Percentiles rank a stretch among this genome's conserved stretches.
Conservation (phyloP, 345 rosid species). For the Turritis glabra region DNA sequence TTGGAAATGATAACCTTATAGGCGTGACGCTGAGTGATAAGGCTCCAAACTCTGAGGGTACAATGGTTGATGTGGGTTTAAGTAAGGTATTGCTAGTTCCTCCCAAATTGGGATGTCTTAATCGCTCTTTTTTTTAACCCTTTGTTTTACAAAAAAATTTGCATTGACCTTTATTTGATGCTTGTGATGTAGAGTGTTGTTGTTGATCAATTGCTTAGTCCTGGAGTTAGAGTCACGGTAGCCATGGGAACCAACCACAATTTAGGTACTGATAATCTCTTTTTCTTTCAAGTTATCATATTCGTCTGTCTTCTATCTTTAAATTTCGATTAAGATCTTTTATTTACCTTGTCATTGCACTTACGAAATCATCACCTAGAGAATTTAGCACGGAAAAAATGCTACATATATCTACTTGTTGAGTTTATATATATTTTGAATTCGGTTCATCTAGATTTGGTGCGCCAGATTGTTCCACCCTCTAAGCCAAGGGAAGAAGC, state of each 20-base stretch:
- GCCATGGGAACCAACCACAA: constrained; percentile 76
- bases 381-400: background rate
- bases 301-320: background rate
- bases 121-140: background rate
- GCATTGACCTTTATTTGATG: constrained; percentile 22
- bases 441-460: constrained; percentile 57
- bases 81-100: constrained; percentile 55
- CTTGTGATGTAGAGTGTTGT: constrained; percentile 59
- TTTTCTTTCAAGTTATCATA: background rate
- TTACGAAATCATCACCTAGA: background rate
- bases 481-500: constrained; percentile 76
- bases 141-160: background rate
- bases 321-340: background rate
- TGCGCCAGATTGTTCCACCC: constrained; percentile 61
- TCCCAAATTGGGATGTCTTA: background rate
- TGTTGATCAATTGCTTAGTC: constrained; percentile 66
- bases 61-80: constrained; percentile 87
- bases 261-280: constrained; percentile 55
- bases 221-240: constrained; percentile 85
- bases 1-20: constrained; percentile 36
- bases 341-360: constrained; percentile 2
- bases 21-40: constrained; percentile 72
- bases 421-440: constrained; percentile 24
- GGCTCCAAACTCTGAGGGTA: constrained; percentile 47
- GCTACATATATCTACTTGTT: background rate